Percentiles rank a stretch among this genome's conserved stretches.
These are phyloP conservation scores for Hemerocallis citrina DNA, from an alignment of 106 monocot genomes.

Conservation along the genomic window DNA sequence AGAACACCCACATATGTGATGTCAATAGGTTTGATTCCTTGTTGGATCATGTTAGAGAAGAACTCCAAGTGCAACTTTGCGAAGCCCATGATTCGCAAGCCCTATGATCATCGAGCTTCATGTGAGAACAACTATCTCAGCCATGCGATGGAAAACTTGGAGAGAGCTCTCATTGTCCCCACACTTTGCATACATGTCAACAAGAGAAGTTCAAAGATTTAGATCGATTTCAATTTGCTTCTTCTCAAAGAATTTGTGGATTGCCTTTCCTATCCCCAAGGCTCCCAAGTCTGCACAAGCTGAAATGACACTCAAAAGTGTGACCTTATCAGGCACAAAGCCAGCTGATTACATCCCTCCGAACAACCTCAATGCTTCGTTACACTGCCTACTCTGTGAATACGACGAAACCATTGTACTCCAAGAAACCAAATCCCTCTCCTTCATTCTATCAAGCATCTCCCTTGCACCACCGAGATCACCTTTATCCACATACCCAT, in stretches of 20 bases:
- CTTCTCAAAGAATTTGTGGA: conserved; percentile 22
- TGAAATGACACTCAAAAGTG: conserved; percentile 31
- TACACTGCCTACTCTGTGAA: conserved; percentile 16
- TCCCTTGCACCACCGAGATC: conserved; percentile 23
- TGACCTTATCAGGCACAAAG: conserved; percentile 34
- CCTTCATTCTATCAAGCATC: conserved; percentile 22
- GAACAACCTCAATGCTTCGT: conserved; percentile 37
- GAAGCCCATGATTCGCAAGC: conserved; percentile 50
- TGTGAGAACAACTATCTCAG: conserved; percentile 21
- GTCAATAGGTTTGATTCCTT: conserved; percentile 25
- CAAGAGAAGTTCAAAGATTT: conserved; percentile 32
- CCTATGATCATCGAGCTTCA: conserved; percentile 58
- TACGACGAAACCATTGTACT: conserved; percentile 48
- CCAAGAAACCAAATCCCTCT: conserved; percentile 43
- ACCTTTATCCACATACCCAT: conserved; percentile 23
- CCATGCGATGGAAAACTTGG: conserved; percentile 13
- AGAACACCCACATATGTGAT: conserved; percentile 36
- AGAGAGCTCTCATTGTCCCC: conserved; percentile 32
- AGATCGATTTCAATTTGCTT: conserved; percentile 20
- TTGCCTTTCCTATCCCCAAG: conserved; percentile 20
- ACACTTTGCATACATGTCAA: conserved; percentile 61
- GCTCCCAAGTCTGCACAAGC: conserved; percentile 34
- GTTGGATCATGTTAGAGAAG: conserved; percentile 33
- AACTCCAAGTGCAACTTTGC: conserved; percentile 23
- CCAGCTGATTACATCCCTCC: conserved; percentile 18